Conservation (phyloP, 2,329 filamentous ascomycete genomes). For the Hortaea sp. region DNA sequence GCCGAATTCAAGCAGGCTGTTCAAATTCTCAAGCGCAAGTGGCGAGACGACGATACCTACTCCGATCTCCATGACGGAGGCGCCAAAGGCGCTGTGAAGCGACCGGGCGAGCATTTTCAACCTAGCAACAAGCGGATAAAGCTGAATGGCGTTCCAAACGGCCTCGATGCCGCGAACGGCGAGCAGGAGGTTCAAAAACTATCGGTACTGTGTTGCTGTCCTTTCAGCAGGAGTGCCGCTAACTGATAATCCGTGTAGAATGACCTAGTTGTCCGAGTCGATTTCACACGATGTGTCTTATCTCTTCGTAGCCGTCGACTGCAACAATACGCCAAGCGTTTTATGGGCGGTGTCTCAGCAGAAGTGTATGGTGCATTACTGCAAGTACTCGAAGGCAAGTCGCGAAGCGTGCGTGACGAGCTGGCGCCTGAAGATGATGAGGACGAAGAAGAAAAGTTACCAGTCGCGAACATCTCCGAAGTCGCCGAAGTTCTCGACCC, state of each 20-base stretch:
- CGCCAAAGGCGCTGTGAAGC: constrained; percentile 15
- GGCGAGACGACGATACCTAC: constrained; percentile 33
- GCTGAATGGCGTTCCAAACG: constrained; percentile 19
- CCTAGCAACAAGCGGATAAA: constrained; percentile 23
- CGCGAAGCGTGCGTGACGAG: constrained; percentile 56
- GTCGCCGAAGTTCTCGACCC: constrained; percentile 32
- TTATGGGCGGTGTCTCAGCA: constrained; percentile 63
- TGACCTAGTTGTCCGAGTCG: constrained; percentile 65
- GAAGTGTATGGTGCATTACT: constrained; percentile 69
- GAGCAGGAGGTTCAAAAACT: constrained; percentile 21
- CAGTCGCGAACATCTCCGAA: constrained; percentile 31
- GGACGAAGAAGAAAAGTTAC: constrained; percentile 22
- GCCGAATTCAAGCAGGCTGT: constrained; percentile 51
- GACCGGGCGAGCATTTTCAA: constrained; percentile 10
- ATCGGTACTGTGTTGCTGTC: constrained; percentile 24
- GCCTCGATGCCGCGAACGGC: constrained; percentile 17
- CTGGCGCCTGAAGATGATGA: constrained; percentile 26
- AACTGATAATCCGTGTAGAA: constrained; percentile 41
- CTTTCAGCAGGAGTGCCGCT: constrained; percentile 10
- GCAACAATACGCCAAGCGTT: constrained; percentile 58
- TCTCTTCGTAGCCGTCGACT: constrained; percentile 72
- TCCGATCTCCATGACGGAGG: constrained; percentile 18
- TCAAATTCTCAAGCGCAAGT: constrained; percentile 44
- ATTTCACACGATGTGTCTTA: constrained; percentile 75
- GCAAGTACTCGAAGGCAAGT: constrained; percentile 57